phyloP scores from a whole-genome alignment of 495 filamentous ascomycete species.

The Tetracladium setigerum region DNA sequence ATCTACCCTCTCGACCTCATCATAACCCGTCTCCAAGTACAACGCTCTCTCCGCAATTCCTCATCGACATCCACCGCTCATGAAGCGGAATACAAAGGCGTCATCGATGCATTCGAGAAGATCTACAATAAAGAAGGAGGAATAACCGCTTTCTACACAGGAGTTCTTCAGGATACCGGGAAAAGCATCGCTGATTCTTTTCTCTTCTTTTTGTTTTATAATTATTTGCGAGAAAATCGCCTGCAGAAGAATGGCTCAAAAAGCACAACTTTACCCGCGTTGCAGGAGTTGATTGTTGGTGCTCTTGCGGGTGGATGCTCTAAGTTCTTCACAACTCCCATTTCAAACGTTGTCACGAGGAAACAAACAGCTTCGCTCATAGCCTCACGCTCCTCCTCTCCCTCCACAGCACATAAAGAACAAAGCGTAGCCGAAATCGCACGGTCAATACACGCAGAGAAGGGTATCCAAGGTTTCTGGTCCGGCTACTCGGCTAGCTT shows the following conservation, averaged over 20 bases:
- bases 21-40: slow-evolving; percentile 77
- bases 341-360: slow-evolving; percentile 76
- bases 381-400: slow-evolving; percentile 4
- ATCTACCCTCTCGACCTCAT: slow-evolving; percentile 84
- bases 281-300: slow-evolving; percentile 73
- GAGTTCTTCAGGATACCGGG: slow-evolving; percentile 60
- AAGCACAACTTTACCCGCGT: slow-evolving; percentile 46
- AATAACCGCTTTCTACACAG: slow-evolving; percentile 64
- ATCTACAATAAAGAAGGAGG: slow-evolving; percentile 70
- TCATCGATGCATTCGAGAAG: slow-evolving; percentile 60
- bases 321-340: slow-evolving; percentile 71
- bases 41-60: slow-evolving; percentile 44
- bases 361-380: slow-evolving; percentile 63
- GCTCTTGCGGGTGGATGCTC: slow-evolving; percentile 71
- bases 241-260: slow-evolving; percentile 34
- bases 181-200: slow-evolving; percentile 73
- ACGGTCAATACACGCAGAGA: slow-evolving; percentile 55
- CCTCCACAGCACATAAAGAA: slow-evolving; percentile 9
- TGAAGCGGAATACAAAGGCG: slow-evolving; percentile 45
- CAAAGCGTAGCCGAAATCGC: slow-evolving; percentile 51
- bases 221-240: slow-evolving; percentile 55
- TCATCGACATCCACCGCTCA: slow-evolving; percentile 20
- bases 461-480: slow-evolving; percentile 77
- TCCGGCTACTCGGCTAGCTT: slow-evolving; percentile 79
- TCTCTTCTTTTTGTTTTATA: slow-evolving; percentile 82